A percentile compares a stretch with the other conserved stretches of the same genome.
phyloP scores from a whole-genome alignment of 139 green algal genomes.

The Bryopsis sp. region DNA sequence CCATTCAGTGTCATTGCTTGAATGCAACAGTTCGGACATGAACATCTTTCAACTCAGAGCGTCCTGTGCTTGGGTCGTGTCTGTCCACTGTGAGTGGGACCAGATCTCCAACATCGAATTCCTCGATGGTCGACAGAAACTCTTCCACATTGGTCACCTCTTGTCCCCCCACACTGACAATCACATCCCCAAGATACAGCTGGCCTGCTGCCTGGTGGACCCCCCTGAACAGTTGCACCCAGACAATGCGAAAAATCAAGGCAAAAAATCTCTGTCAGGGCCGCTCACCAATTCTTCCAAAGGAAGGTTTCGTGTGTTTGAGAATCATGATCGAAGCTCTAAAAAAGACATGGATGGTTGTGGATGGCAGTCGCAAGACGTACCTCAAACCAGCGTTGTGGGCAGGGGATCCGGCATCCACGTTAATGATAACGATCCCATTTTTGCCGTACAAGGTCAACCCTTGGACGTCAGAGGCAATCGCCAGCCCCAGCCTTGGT shows the following conservation, averaged over 20 bases:
- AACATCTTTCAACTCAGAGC: too few relatives aligned
- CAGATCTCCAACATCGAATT: slow-evolving; percentile 38
- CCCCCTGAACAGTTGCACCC: slow-evolving; percentile 20
- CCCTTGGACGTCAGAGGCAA: slow-evolving; percentile 22
- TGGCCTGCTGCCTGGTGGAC: slow-evolving; percentile 30
- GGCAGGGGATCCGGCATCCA: slow-evolving; percentile 4
- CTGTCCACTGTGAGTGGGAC: slow-evolving; percentile 22
- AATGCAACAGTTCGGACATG: too few relatives aligned
- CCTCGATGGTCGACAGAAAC: slow-evolving; percentile 50
- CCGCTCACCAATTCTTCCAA: slow-evolving; percentile 40
- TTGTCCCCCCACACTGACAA: slow-evolving; percentile 41
- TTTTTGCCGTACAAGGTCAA: slow-evolving; percentile 18
- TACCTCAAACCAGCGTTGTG: slow-evolving; percentile 21
- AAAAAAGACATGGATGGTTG: not conserved
- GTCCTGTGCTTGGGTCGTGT: not conserved
- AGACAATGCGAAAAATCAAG: slow-evolving; percentile 15
- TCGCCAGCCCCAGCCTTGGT: slow-evolving; percentile 30
- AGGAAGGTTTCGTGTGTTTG: slow-evolving; percentile 32
- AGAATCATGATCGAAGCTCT: slow-evolving; percentile 14
- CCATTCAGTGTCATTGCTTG: too few relatives aligned
- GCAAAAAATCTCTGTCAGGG: slow-evolving; percentile 32
- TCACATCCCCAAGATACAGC: slow-evolving; percentile 44
- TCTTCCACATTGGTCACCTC: slow-evolving; percentile 40
- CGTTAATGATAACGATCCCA: slow-evolving; percentile 14
- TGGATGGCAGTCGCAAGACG: not conserved